Conservation (phyloP, 345 rosid species). For the Syzygium aqueum region DNA sequence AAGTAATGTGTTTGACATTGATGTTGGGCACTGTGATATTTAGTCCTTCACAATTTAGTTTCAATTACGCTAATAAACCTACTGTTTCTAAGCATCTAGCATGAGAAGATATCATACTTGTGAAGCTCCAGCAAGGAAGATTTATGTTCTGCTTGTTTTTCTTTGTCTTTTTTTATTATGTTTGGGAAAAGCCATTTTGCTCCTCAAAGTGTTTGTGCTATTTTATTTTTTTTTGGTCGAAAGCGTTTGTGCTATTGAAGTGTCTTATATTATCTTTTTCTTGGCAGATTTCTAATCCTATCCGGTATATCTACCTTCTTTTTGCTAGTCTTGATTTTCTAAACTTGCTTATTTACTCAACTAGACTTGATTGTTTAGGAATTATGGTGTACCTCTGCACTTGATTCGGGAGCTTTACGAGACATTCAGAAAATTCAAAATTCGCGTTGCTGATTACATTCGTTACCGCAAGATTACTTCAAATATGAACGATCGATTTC, state of each 20-base stretch:
- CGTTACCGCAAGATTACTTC: constrained; percentile 94
- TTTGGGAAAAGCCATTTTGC: not conserved
- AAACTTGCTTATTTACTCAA: not conserved
- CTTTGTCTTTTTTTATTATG: not conserved
- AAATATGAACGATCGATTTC: constrained; percentile 94
- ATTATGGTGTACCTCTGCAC: constrained; percentile 92
- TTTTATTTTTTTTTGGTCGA: no score
- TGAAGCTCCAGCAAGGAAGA: not conserved
- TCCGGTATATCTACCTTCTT: not conserved
- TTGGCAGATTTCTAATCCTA: not conserved
- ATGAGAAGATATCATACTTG: not conserved
- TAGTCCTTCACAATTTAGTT: not conserved
- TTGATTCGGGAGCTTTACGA: constrained; percentile 91
- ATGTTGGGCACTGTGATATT: not conserved
- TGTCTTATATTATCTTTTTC: not conserved
- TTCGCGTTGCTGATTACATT: constrained; percentile 85
- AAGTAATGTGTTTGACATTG: not conserved
- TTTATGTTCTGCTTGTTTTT: not conserved
- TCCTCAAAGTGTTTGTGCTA: not conserved
- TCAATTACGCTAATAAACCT: not conserved
- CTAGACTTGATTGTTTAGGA: constrained; percentile 39
- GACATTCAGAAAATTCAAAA: constrained; percentile 88
- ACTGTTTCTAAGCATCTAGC: not conserved
- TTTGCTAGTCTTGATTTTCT: not conserved
- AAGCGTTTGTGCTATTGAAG: not conserved